Conservation (phyloP, 2,329 filamentous ascomycete species). For the Xylaria digitata region DNA sequence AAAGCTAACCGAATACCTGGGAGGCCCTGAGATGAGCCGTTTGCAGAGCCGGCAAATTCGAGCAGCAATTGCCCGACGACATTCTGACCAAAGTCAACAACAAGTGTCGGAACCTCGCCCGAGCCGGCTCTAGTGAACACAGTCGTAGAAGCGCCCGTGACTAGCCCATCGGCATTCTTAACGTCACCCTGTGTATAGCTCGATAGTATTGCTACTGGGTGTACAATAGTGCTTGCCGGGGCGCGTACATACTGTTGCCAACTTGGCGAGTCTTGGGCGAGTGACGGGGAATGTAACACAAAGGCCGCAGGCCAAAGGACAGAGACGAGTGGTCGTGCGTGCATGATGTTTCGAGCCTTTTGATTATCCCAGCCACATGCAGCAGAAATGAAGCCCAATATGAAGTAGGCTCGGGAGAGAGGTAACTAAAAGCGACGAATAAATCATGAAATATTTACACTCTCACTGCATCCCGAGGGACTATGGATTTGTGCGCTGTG, state of each 20-base stretch:
- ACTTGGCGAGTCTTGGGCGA: slow-evolving; percentile 39
- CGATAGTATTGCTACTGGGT: slow-evolving; percentile 50
- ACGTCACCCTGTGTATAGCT: slow-evolving; percentile 54
- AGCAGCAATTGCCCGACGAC: slow-evolving; percentile 58
- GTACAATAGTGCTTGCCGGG: slow-evolving; percentile 49
- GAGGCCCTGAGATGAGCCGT: slow-evolving; percentile 42
- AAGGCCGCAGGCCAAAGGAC: slow-evolving; percentile 22
- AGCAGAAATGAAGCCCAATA: not conserved
- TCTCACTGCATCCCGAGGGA: not conserved
- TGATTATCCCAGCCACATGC: not conserved
- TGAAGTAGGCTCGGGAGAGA: not conserved
- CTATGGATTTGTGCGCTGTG: not conserved
- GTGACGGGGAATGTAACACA: slow-evolving; percentile 16
- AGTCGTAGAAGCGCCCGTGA: slow-evolving; percentile 43
- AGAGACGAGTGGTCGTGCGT: slow-evolving; percentile 10
- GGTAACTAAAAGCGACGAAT: not conserved
- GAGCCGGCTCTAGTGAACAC: slow-evolving; percentile 47
- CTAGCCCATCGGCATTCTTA: slow-evolving; percentile 52
- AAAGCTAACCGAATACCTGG: slow-evolving; percentile 61
- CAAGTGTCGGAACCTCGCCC: slow-evolving; percentile 52
- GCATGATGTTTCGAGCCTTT: slow-evolving; percentile 14
- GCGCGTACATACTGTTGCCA: slow-evolving; percentile 57
- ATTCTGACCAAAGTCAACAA: slow-evolving; percentile 64
- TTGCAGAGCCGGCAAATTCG: slow-evolving; percentile 54
- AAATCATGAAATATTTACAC: not conserved